A percentile compares a stretch with the other conserved stretches of the same genome.
These are phyloP conservation scores for Parastagonospora nodorum DNA, from an alignment of 2,329 filamentous ascomycete species.

Conservation along the genomic window DNA sequence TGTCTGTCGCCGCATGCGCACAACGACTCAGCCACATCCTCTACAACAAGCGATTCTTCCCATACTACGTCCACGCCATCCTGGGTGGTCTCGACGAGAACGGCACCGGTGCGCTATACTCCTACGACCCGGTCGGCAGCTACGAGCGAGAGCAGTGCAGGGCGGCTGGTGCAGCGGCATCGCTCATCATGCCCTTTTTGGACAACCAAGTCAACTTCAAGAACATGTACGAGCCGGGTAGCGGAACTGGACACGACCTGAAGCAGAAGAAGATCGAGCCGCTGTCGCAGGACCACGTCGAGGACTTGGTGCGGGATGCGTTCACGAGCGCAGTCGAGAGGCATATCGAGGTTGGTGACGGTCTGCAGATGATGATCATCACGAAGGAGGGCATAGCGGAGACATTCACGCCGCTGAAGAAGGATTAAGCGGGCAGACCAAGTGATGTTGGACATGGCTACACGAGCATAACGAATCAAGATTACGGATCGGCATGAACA, in stretches of 20 bases:
- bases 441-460: slow-evolving; percentile 36
- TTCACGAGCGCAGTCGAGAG: slow-evolving; percentile 98
- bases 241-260: slow-evolving; percentile 80
- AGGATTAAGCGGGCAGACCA: slow-evolving; percentile 32
- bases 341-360: slow-evolving; percentile 98
- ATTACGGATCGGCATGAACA: slow-evolving; percentile 22
- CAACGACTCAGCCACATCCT: slow-evolving; percentile 94
- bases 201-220: slow-evolving; percentile 99
- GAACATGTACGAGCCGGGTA: slow-evolving; percentile 93
- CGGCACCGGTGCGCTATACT: slow-evolving; percentile 91
- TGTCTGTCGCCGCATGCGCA: slow-evolving; percentile 91
- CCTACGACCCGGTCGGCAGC: slow-evolving; percentile 95
- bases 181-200: slow-evolving; percentile 97
- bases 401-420: slow-evolving; percentile 80
- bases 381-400: slow-evolving; percentile 89
- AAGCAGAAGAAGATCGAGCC: slow-evolving; percentile 71
- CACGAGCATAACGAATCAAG: slow-evolving; percentile 43
- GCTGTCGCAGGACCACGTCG: slow-evolving; percentile 73
- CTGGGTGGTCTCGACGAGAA: slow-evolving; percentile 93
- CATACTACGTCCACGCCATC: slow-evolving; percentile 96
- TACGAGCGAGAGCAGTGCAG: slow-evolving; percentile 97
- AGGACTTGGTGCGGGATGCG: slow-evolving; percentile 91
- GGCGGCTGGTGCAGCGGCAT: slow-evolving; percentile 88
- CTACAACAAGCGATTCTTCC: slow-evolving; percentile 98
- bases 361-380: slow-evolving; percentile 92